phyloP scores from a whole-genome alignment of 305 asterid species.

The Plantago lanceolata region DNA sequence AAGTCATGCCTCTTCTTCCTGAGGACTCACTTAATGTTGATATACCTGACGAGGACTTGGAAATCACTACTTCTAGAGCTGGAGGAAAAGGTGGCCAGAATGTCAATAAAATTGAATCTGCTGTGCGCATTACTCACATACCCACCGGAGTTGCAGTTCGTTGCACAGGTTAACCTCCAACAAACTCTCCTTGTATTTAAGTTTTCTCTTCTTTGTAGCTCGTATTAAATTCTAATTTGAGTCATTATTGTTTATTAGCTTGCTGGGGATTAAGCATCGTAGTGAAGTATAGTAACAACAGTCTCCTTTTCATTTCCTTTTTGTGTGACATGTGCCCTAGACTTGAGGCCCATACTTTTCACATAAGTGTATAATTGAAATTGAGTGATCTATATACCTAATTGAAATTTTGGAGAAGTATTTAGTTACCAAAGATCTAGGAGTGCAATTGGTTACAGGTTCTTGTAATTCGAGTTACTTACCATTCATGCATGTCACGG shows the following conservation, averaged over 20 bases:
- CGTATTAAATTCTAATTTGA: too few relatives aligned
- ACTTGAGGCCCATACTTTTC: too few relatives aligned
- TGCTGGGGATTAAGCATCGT: background rate
- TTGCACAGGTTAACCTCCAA: slow-evolving; percentile 59
- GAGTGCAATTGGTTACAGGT: too few relatives aligned
- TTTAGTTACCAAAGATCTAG: too few relatives aligned
- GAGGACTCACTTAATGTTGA: slow-evolving; percentile 78
- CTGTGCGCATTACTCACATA: slow-evolving; percentile 83
- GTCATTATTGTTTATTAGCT: too few relatives aligned
- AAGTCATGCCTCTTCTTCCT: slow-evolving; percentile 96
- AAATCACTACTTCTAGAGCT: slow-evolving; percentile 66
- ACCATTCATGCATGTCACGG: too few relatives aligned
- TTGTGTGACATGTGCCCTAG: too few relatives aligned
- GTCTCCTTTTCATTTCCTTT: background rate
- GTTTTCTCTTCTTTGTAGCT: too few relatives aligned
- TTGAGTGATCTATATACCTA: too few relatives aligned
- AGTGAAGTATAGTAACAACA: background rate
- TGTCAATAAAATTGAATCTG: slow-evolving; percentile 90
- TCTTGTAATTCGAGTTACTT: too few relatives aligned
- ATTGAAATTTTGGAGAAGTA: too few relatives aligned
- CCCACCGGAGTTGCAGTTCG: slow-evolving; percentile 89
- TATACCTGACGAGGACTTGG: slow-evolving; percentile 94
- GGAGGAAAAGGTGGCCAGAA: slow-evolving; percentile 99
- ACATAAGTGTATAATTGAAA: too few relatives aligned
- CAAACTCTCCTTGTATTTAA: background rate